These are phyloP conservation scores for Leccinum imitatum DNA, from an alignment of 768 basidiomycete genomes.

Conservation along the genomic window DNA sequence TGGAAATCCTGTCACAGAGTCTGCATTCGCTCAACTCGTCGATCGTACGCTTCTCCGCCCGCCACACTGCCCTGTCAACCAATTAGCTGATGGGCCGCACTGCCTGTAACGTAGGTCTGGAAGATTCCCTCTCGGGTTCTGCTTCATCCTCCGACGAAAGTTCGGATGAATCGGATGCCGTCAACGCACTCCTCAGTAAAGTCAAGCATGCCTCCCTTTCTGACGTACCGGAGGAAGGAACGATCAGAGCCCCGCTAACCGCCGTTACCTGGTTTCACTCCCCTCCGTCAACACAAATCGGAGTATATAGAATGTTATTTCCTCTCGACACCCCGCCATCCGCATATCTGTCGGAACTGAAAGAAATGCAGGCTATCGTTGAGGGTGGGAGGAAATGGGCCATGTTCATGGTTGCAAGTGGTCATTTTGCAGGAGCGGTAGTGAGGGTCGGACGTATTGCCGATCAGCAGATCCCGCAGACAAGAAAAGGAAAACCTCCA, in stretches of 20 bases:
- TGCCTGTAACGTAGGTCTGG: conserved; percentile 48
- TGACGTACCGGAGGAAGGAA: conserved; percentile 42
- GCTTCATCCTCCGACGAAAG: conserved; percentile 64
- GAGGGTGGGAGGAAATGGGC: conserved; percentile 78
- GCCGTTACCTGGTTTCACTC: conserved; percentile 91
- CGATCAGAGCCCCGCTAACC: conserved; percentile 50
- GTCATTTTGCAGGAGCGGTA: conserved; percentile 95
- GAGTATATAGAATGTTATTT: conserved; percentile 79
- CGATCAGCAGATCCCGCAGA: conserved; percentile 43
- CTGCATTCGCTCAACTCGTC: conserved; percentile 72
- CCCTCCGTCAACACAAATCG: conserved; percentile 83
- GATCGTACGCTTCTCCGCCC: conserved; percentile 56
- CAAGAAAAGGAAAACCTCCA: conserved; percentile 55
- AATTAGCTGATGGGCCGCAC: neutral
- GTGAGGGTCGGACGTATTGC: conserved; percentile 62
- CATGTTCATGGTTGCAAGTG: conserved; percentile 95
- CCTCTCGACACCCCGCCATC: conserved; percentile 42
- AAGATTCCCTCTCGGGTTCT: conserved; percentile 91
- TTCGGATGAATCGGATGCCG: conserved; percentile 62
- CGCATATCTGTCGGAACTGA: conserved; percentile 59
- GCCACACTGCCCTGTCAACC: neutral
- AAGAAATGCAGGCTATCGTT: conserved; percentile 56
- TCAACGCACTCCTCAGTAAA: conserved; percentile 65
- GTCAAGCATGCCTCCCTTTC: conserved; percentile 49
- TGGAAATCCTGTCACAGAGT: conserved; percentile 61